Base-by-base conservation (phyloP, 2,329 filamentous ascomycete species). In the Calonectria henricotiae region DNA sequence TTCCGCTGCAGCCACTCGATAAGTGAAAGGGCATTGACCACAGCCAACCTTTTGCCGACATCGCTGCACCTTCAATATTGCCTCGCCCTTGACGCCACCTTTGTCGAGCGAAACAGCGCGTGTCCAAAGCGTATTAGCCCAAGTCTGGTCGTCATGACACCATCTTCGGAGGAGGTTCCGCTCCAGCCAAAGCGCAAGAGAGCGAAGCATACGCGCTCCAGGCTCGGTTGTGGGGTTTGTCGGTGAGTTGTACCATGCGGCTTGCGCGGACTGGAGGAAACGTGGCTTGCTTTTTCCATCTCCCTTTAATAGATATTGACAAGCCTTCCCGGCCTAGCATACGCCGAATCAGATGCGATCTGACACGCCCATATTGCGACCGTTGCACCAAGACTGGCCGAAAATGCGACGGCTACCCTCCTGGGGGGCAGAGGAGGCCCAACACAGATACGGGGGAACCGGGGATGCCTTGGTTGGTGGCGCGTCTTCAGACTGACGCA, bases 191-290 rank as follows among this genome's bases (percentile, higher is more conserved):
- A 39, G 27, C 69, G 73, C 17, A 74, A 69, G 62, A 67, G 73
- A 44, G 73, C 71, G 9, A 71, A 72, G 51, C 71, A 74, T 39
- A 73, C 73, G 13, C 69, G 73, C 12, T 73, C 73, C 17, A 73
- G 60, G 67, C 60, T 73, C 8, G 73, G 73, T 15, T 74, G 71
- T 67, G 71, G 71, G 39, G 73, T 74, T 17, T 74, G 73, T 41
- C 71, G 73, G 71, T 74, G 55, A 60, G 73, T 66, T 39, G 25
- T 30, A 23, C 49, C 11, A 27, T 20, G 41, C 17, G 2, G 17
- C 6, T 20, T 37, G 27, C 35, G 27, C 9, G 5, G 15, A 25
- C 54, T 25, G 30, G 30, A 30, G n/a, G 30, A n/a, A 20, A 9
- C 30, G n/a, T 20, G 15, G 30, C 54, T 25, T 32, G 23, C 54